These are phyloP conservation scores for Thalassiosira oceanica DNA, from an alignment of 352 stramenopile species.

Conservation along the genomic window DNA sequence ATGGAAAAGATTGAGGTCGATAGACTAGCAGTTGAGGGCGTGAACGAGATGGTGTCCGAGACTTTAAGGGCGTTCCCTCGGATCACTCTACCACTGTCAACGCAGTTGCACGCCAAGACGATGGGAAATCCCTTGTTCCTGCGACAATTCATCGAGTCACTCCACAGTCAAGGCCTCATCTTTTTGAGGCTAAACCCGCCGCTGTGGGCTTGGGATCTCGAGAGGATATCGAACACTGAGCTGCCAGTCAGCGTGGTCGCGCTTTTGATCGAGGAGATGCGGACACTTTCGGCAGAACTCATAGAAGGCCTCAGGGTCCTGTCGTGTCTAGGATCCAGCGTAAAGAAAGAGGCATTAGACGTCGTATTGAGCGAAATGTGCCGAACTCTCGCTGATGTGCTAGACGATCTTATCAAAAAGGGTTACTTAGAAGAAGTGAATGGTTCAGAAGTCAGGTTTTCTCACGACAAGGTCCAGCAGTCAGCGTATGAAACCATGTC, in stretches of 20 bases:
- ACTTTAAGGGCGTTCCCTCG: conserved; percentile 22
- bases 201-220: conserved; percentile 24
- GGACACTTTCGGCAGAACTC: conserved; percentile 13
- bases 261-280: conserved; percentile 24
- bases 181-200: conserved; percentile 15
- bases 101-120: conserved; percentile 22
- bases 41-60: conserved; percentile 33
- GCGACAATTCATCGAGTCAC: conserved; percentile 13
- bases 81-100: conserved; percentile 30
- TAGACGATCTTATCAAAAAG: conserved; percentile 11
- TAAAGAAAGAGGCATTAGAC: conserved; percentile 11
- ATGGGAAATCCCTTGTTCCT: conserved; percentile 34
- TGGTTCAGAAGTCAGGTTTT: conserved; percentile 12
- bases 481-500: conserved; percentile 30
- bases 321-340: conserved; percentile 22
- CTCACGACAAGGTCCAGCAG: conserved; percentile 37
- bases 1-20: conserved; percentile 22
- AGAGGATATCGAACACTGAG: conserved; percentile 28
- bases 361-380: conserved; percentile 17
- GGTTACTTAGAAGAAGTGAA: conserved; percentile 3
- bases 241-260: conserved; percentile 26
- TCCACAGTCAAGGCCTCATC: conserved; percentile 11
- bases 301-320: conserved; percentile 24
- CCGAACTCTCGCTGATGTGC: conserved; percentile 3
- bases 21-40: conserved; percentile 7